Evolutionary conservation across 1,139 yeast species (phyloP).

Genomic region (Geotrichum europaeum): DNA sequence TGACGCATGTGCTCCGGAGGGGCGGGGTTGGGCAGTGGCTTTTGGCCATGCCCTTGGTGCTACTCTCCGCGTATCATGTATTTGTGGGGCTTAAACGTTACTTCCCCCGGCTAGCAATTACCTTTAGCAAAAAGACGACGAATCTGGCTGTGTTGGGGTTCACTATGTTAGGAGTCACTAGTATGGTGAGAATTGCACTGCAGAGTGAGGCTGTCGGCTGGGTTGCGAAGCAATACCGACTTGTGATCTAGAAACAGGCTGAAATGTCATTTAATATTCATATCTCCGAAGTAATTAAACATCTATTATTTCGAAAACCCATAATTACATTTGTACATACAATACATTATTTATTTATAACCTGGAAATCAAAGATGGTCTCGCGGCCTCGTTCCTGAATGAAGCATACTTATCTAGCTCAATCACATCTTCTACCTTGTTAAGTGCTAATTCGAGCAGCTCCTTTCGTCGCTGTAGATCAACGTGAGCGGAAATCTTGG

Average conservation of each 20-base stretch:
- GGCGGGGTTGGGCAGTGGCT: slow-evolving; percentile 26
- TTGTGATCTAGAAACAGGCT: slow-evolving; percentile 12
- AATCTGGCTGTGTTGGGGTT: slow-evolving; percentile 6
- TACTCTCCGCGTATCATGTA: slow-evolving; percentile 38
- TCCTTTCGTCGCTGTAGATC: slow-evolving; percentile 92
- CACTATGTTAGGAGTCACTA: slow-evolving; percentile 18
- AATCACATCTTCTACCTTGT: slow-evolving; percentile 80
- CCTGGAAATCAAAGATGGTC: not conserved
- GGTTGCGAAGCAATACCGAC: slow-evolving; percentile 22
- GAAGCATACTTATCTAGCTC: slow-evolving; percentile 50
- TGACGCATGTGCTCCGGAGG: slow-evolving; percentile 40
- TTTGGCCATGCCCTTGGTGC: slow-evolving; percentile 30
- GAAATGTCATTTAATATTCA: not conserved
- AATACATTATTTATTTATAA: not conserved
- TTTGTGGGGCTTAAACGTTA: slow-evolving; percentile 40
- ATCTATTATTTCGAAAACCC: not conserved
- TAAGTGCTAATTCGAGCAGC: slow-evolving; percentile 71
- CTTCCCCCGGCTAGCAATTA: slow-evolving; percentile 17
- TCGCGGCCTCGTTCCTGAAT: not conserved
- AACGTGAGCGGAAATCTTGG: slow-evolving; percentile 79
- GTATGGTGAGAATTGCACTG: slow-evolving; percentile 20
- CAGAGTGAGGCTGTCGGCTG: slow-evolving; percentile 23
- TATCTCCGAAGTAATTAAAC: not conserved
- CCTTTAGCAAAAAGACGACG: not conserved
- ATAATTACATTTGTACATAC: not conserved